Evolutionary conservation across 1,284 basidiomycete species (phyloP).

Genomic region (Mycena citricolor): DNA sequence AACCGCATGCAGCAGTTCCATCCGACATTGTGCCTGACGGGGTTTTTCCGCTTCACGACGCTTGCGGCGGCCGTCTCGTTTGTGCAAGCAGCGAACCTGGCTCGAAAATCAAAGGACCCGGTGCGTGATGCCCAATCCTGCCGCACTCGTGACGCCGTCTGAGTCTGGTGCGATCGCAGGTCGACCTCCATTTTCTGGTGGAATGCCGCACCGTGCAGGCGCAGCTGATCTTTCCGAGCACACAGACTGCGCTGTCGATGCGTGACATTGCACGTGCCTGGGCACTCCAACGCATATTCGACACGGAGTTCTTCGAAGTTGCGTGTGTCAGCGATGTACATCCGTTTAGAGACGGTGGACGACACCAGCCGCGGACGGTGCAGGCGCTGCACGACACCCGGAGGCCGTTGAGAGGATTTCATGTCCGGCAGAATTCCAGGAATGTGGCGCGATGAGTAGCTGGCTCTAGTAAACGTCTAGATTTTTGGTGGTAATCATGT

Average conservation of each 20-base stretch:
- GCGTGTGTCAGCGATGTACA: conserved; percentile 14
- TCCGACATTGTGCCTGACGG: conserved; percentile 9
- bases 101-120: conserved; percentile 12
- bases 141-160: not conserved
- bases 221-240: conserved; percentile 15
- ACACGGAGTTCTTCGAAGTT: conserved; percentile 1
- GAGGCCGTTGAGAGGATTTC: conserved; percentile 8
- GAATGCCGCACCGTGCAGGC: conserved; percentile 16
- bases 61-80: conserved; percentile 5
- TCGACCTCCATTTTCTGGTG: conserved; percentile 16
- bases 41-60: conserved; percentile 11
- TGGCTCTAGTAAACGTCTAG: too few relatives aligned
- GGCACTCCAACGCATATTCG: conserved; percentile 13
- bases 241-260: conserved; percentile 7
- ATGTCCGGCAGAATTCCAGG: conserved; percentile 11
- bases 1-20: conserved; percentile 7
- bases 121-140: conserved; percentile 1
- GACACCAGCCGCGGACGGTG: conserved; percentile 7
- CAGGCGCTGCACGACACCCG: conserved; percentile 12
- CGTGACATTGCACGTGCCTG: conserved; percentile 8
- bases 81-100: conserved; percentile 6
- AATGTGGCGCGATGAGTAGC: conserved; percentile 9
- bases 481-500: too few relatives aligned
- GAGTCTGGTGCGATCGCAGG: conserved; percentile 1
- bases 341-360: conserved; percentile 6